Base-by-base conservation (phyloP, 2,329 filamentous ascomycete species). In the Colletotrichum lentis region DNA sequence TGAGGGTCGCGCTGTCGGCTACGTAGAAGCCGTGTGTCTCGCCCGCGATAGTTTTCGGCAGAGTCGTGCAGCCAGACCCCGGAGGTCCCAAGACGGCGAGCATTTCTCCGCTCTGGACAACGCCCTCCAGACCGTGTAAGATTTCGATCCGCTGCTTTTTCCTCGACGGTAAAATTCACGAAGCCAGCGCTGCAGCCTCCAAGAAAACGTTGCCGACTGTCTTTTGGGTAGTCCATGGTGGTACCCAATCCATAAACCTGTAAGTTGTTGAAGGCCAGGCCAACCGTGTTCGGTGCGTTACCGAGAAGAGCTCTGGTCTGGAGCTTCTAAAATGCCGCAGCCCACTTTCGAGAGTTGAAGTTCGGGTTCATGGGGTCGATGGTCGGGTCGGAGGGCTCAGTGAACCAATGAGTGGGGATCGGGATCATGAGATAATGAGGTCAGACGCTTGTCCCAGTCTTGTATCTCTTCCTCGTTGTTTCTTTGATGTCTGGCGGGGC, bases 31-130 rank as follows among this genome's bases (percentile, higher is more conserved):
- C 88, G 69, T 89, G 84, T 0, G 86, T 88, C 72, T 90, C 87
- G 55, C 88, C 88, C 7, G 87, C 83, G 55, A 90, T 81, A 0
- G 87, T 88, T 75, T 91, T 91, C 55, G 92, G 79, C 69, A 92
- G 88, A 0, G 90, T 91, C 8, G 88, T 88, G 72, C 90, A 92
- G 22, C 87, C 86, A 0, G 76, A 73, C 3, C 80, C 79, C 1
- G 86, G 85, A 57, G 84, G 84, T 14, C 86, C 86, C 3, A 88
- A 80, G 7, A 88, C 85, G 18, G 86, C 81, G 22, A 87, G 77
- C 82, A 88, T 85, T 77, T 88, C 86, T 18, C 86, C 86, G 39
- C 76, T 79, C 67, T 84, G 77, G 3, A 87, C 80, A 0, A 86
- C 61, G 18, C 85, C 85, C 62, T 87, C 84, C 37, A 85, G 77